Conservation (phyloP, 192 early-diverging fungal genomes). For the Coemansia sp. region DNA sequence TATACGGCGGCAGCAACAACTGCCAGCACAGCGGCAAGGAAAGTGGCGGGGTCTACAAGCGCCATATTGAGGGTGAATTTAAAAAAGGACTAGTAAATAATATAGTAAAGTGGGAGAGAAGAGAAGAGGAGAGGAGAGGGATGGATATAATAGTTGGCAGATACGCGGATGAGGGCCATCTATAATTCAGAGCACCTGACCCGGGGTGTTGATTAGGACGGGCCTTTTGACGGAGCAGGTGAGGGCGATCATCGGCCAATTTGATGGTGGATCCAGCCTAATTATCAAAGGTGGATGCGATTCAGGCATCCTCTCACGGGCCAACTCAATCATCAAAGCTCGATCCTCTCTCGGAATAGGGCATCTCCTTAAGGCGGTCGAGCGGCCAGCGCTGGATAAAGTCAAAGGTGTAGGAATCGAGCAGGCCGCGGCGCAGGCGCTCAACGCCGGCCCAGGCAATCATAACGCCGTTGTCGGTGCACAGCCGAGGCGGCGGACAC, state of each 20-base stretch:
- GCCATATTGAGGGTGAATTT: conserved; percentile 11
- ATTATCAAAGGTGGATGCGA: too few species aligned
- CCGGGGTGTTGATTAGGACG: not conserved
- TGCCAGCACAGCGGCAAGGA: conserved; percentile 29
- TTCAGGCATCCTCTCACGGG: not conserved
- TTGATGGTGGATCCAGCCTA: too few species aligned
- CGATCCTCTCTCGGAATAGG: conserved; percentile 15
- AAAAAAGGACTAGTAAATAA: not conserved
- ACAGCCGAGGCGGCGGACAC: conserved; percentile 76
- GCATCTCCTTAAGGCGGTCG: conserved; percentile 58
- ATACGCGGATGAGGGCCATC: not conserved
- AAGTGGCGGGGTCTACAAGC: conserved; percentile 31
- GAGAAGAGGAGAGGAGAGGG: not conserved
- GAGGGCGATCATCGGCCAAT: conserved; percentile 5
- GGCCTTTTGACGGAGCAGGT: not conserved
- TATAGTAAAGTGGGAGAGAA: not conserved
- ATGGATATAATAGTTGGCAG: not conserved
- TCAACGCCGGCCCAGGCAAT: conserved; percentile 86
- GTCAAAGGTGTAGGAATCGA: conserved; percentile 73
- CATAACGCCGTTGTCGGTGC: conserved; percentile 87
- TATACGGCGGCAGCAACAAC: conserved; percentile 31
- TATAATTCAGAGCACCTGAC: not conserved
- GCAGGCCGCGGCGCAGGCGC: conserved; percentile 64
- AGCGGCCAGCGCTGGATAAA: conserved; percentile 80
- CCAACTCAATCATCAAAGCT: conserved; percentile 18